Percentiles rank a stretch among this genome's conserved stretches.
phyloP scores from a whole-genome alignment of 768 basidiomycete genomes.

The Mycena pura region DNA sequence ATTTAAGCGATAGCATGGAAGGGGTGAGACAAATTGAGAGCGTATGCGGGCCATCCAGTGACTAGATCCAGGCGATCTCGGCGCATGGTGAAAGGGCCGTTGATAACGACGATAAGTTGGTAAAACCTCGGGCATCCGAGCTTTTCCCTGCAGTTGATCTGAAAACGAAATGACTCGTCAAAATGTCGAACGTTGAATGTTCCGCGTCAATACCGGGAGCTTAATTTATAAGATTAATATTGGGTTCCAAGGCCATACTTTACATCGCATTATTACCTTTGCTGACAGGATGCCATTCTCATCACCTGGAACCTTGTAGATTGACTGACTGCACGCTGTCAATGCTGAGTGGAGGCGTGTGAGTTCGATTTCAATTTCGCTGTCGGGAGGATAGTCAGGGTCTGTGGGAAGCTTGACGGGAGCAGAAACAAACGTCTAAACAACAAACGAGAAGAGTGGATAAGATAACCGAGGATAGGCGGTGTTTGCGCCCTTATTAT shows the following conservation, averaged over 20 bases:
- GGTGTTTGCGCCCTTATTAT: not conserved
- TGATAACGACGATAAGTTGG: constrained; percentile 25
- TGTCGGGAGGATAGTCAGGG: not conserved
- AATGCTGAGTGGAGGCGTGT: not conserved
- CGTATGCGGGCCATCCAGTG: constrained; percentile 6
- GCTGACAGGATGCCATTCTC: constrained; percentile 1
- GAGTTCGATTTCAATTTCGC: not conserved
- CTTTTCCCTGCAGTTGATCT: constrained; percentile 29
- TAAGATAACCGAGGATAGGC: not conserved
- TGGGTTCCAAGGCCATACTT: not conserved
- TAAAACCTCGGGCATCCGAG: constrained; percentile 38
- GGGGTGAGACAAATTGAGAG: not conserved
- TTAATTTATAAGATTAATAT: constrained; percentile 2
- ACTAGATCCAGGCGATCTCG: constrained; percentile 21
- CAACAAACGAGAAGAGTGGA: not conserved
- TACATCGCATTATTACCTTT: not conserved
- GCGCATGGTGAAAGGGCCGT: constrained; percentile 19
- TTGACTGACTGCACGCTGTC: too few species aligned
- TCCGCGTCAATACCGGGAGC: constrained; percentile 3
- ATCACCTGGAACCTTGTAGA: not conserved
- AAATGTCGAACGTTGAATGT: not conserved
- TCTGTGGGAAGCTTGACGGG: not conserved
- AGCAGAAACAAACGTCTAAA: not conserved
- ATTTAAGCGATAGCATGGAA: constrained; percentile 25
- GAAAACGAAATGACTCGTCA: not conserved